Evolutionary conservation across 1,284 basidiomycete species (phyloP).

Genomic region (Boletus mariae): DNA sequence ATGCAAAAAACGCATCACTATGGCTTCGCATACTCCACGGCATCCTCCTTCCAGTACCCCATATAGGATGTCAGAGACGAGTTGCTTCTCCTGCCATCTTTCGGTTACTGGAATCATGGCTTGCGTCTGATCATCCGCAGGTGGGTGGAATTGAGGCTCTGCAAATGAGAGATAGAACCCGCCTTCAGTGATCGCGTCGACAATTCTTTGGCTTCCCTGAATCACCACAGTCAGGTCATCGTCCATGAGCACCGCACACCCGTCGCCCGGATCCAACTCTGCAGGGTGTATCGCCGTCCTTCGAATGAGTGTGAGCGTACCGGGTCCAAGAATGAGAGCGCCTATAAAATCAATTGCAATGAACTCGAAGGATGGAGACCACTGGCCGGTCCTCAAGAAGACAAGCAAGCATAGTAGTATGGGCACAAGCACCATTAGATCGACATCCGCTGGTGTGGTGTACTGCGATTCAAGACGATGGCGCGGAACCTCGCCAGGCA

Average conservation of each 20-base stretch:
- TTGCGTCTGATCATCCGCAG: not conserved
- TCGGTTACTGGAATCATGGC: not conserved
- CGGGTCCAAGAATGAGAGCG: slow-evolving; percentile 15
- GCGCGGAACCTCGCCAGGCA: not conserved
- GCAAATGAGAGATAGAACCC: slow-evolving; percentile 20
- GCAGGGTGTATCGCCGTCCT: slow-evolving; percentile 6
- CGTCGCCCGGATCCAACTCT: slow-evolving; percentile 8
- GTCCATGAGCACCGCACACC: slow-evolving; percentile 20
- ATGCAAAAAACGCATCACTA: slow-evolving; percentile 14
- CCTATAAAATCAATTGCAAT: slow-evolving; percentile 6
- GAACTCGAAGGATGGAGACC: slow-evolving; percentile 6
- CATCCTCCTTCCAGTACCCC: slow-evolving; percentile 19
- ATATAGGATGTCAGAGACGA: slow-evolving; percentile 9
- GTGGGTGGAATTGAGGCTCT: not conserved
- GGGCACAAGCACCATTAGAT: slow-evolving; percentile 15
- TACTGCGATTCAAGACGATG: slow-evolving; percentile 9
- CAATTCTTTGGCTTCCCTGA: slow-evolving; percentile 12
- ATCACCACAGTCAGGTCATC: slow-evolving; percentile 18
- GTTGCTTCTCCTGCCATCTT: slow-evolving; percentile 8
- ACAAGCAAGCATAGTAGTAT: slow-evolving; percentile 13
- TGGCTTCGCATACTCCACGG: slow-evolving; percentile 15
- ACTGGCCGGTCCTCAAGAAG: slow-evolving; percentile 4
- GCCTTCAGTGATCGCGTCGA: slow-evolving; percentile 20
- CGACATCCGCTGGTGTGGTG: slow-evolving; percentile 11
- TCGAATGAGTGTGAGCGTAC: slow-evolving; percentile 15